Conservation (phyloP, 2,329 filamentous ascomycete genomes). For the Trichoderma oligosporum region DNA sequence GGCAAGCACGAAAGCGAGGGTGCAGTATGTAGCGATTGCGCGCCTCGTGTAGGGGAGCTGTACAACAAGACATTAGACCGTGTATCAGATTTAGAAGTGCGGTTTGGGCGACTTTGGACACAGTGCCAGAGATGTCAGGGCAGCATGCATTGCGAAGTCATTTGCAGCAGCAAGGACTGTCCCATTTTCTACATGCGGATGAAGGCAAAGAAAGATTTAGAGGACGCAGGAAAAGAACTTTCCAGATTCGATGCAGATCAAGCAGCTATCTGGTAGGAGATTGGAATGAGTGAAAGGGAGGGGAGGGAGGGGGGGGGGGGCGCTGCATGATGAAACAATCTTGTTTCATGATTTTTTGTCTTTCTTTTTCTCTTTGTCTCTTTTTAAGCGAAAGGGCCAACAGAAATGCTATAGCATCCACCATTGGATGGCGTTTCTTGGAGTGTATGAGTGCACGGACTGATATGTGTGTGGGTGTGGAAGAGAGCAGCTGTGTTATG, state of each 20-base stretch:
- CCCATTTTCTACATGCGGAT: slow-evolving; percentile 99
- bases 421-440: slow-evolving; percentile 14
- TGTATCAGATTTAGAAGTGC: slow-evolving; percentile 86
- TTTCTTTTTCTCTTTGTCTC: background rate
- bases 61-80: slow-evolving; percentile 89
- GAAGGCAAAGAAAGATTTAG: slow-evolving; percentile 99
- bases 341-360: background rate
- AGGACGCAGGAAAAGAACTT: slow-evolving; percentile 89
- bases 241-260: slow-evolving; percentile 83
- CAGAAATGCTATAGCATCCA: background rate
- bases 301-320: no score
- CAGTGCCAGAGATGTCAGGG: slow-evolving; percentile 97
- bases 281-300: background rate
- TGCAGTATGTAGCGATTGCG: slow-evolving; percentile 84
- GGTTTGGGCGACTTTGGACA: slow-evolving; percentile 92
- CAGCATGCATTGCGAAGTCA: slow-evolving; percentile 97
- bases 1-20: slow-evolving; percentile 75
- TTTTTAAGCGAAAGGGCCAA: background rate
- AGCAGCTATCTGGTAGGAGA: slow-evolving; percentile 56
- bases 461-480: background rate
- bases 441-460: background rate
- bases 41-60: slow-evolving; percentile 80
- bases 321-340: background rate
- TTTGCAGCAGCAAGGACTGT: slow-evolving; percentile 93
- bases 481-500: background rate